These are phyloP conservation scores for Solanum chiquidenum DNA, from an alignment of 257 asterid species.

Conservation along the genomic window DNA sequence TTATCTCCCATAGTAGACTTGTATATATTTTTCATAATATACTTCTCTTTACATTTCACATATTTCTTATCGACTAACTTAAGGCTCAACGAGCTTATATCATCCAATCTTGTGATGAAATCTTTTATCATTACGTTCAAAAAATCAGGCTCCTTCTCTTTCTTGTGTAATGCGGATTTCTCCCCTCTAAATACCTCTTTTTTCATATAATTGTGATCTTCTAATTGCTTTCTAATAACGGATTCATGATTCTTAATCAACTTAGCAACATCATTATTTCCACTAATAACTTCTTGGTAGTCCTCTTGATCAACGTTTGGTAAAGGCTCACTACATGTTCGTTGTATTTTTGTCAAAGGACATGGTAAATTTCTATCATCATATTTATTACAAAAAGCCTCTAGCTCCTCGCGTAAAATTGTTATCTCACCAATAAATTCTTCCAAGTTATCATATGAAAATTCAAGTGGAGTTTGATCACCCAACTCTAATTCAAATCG, in stretches of 20 bases:
- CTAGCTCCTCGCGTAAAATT: constrained; percentile 20
- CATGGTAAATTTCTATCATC: background rate
- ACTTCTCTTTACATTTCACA: background rate
- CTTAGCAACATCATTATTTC: constrained; percentile 25
- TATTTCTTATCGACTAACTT: background rate
- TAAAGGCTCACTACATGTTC: constrained; percentile 35
- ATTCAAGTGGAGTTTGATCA: background rate
- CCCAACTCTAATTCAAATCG: constrained; percentile 18
- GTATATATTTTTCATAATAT: background rate
- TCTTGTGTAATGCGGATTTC: constrained; percentile 9
- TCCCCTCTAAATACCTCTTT: constrained; percentile 11
- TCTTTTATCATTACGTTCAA: constrained; percentile 22
- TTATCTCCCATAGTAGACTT: background rate
- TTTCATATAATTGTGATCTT: constrained; percentile 8
- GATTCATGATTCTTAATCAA: constrained; percentile 37
- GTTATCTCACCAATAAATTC: constrained; percentile 23
- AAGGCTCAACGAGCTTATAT: constrained; percentile 11
- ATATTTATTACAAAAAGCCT: constrained; percentile 10
- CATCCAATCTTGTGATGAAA: constrained; percentile 26
- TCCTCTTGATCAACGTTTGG: constrained; percentile 8
- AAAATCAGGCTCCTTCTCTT: constrained; percentile 12
- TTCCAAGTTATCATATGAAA: constrained; percentile 20
- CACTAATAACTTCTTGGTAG: constrained; percentile 5
- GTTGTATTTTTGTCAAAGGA: background rate
- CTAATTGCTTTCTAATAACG: constrained; percentile 24